These are phyloP conservation scores for Naganishia antarctica DNA, from an alignment of 768 basidiomycete genomes.

Conservation along the genomic window DNA sequence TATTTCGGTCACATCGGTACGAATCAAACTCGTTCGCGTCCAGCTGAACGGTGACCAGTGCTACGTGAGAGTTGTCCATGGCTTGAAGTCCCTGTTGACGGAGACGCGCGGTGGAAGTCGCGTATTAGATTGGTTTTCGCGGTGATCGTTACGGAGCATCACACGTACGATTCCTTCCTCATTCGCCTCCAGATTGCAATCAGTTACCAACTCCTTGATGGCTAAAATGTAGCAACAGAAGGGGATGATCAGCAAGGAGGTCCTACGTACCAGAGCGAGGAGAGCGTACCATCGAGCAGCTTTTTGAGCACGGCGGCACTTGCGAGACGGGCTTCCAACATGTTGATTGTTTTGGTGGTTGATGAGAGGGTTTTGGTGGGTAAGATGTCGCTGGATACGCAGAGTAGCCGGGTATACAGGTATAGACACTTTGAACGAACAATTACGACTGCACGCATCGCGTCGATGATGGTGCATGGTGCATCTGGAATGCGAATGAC, in stretches of 20 bases:
- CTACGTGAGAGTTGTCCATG: constrained; percentile 99
- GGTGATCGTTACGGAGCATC: too few species aligned
- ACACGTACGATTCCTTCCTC: constrained; percentile 80
- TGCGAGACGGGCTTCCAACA: constrained; percentile 75
- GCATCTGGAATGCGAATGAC: too few species aligned
- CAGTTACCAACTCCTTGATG: constrained; percentile 93
- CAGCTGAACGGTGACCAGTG: constrained; percentile 83
- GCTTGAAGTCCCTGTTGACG: constrained; percentile 78
- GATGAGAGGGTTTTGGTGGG: too few species aligned
- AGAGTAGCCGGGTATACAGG: too few species aligned
- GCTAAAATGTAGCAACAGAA: constrained; percentile 57
- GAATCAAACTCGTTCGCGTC: constrained; percentile 68
- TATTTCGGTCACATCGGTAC: constrained; percentile 91
- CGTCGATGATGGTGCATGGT: too few species aligned
- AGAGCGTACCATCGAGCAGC: constrained; percentile 78
- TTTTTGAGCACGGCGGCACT: constrained; percentile 87
- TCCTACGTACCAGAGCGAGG: neutral
- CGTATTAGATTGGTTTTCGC: neutral
- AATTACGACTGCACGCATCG: too few species aligned
- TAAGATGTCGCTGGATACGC: too few species aligned
- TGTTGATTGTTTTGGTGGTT: constrained; percentile 19
- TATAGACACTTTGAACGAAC: too few species aligned
- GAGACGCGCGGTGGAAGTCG: neutral
- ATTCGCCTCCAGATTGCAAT: constrained; percentile 95
- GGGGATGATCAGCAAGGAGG: neutral